Evolutionary conservation across 768 basidiomycete species (phyloP).

Genomic region (Suillus bovinus): DNA sequence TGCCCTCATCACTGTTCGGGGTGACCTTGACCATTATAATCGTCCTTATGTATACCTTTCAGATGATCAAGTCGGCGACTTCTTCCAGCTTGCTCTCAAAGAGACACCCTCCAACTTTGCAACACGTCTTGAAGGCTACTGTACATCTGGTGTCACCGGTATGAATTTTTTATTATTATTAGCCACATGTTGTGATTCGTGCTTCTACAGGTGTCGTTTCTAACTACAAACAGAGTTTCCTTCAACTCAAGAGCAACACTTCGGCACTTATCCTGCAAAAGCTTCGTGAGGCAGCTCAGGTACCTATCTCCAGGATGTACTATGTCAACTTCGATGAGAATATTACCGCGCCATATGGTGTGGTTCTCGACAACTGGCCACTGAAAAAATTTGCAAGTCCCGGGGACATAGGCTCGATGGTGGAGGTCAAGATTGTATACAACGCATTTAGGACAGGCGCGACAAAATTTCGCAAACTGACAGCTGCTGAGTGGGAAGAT

Average conservation of each 20-base stretch:
- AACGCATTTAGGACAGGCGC: background rate
- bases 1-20: background rate
- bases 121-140: background rate
- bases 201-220: background rate
- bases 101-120: background rate
- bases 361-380: slow-evolving; percentile 22
- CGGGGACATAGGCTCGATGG: background rate
- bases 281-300: slow-evolving; percentile 1
- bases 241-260: background rate
- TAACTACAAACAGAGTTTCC: background rate
- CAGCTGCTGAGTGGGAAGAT: background rate
- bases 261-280: background rate
- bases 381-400: slow-evolving; percentile 14
- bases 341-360: slow-evolving; percentile 14
- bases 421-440: slow-evolving; percentile 5
- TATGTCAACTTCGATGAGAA: slow-evolving; percentile 19
- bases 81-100: background rate
- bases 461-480: slow-evolving; percentile 1
- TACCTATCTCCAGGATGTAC: slow-evolving; percentile 15
- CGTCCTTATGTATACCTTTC: background rate
- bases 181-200: too few species aligned
- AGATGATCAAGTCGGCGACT: background rate
- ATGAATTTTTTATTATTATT: background rate
- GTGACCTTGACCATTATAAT: background rate
- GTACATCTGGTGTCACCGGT: background rate